Evolutionary conservation across 345 rosid genomes (phyloP), one percentile per base, ranked within the genome.

Genomic region (Jatropha curcas): DNA sequence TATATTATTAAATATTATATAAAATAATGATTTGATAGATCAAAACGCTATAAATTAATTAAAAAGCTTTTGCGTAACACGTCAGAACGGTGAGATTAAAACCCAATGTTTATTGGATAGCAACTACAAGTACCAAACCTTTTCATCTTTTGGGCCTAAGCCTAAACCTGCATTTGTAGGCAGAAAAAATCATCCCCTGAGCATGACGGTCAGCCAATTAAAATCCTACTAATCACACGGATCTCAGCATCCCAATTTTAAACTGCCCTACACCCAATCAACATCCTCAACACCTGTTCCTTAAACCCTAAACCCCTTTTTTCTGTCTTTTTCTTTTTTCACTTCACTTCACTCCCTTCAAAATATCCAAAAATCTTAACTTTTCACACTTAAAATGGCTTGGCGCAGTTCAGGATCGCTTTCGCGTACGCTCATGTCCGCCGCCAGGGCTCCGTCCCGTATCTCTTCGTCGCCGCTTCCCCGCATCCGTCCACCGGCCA

Each of bases 401-500:
- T 81, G 79, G 87, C 81, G 86, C 5, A 73, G 79, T 74, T 78
- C 77, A 60, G 83, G 85, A 65, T 82, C 92, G 4, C 65, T 88
- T 68, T 79, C 92, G 0, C 87, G 90, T 10, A 72, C 82, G 62
- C 82, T 85, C 30, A 63, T 82, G 28, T 80, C 84, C 27, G 60
- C 85, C 22, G 88, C 93, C 19, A 87, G 98, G 81, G 74, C 84
- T 35, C 84, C 97, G 7, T 79, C 86, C 33, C 84, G 87, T 59
- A 89, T 91, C 35, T 81, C 94, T 17, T 80, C 88, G 5, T 74
- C 87, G 13, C 70, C 86, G 14, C 72, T 90, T 24, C 86, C 95
- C 58, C 95, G 95, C 52, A 69, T 90, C 86, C 94, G 96, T 31
- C 88, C 90, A 25, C 72, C 88, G 19, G 76, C 88, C 35, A 57